Percentiles rank a stretch among this genome's conserved stretches.
Evolutionary conservation across 495 filamentous ascomycete genomes (phyloP).

Genomic region (Aspergillus kassunensis): DNA sequence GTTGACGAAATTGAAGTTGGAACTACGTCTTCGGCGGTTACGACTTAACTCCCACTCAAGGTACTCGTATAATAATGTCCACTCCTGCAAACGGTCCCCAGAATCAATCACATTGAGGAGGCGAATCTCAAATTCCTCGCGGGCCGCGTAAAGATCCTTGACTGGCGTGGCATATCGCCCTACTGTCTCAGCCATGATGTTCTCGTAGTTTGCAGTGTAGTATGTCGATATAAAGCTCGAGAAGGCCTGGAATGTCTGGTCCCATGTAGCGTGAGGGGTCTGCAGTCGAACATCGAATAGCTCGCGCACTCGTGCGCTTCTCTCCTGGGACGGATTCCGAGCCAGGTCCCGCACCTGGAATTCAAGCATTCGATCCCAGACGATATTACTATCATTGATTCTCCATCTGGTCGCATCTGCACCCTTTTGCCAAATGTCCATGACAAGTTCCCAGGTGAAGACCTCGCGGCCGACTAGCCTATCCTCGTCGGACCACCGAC

Average conservation of each 20-base stretch:
- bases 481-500: slow-evolving; percentile 74
- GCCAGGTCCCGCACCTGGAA: slow-evolving; percentile 58
- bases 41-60: slow-evolving; percentile 74
- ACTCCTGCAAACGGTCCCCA: slow-evolving; percentile 54
- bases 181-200: slow-evolving; percentile 69
- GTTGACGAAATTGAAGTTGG: slow-evolving; percentile 59
- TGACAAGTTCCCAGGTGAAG: slow-evolving; percentile 71
- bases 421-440: slow-evolving; percentile 76
- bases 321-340: slow-evolving; percentile 51
- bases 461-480: slow-evolving; percentile 67
- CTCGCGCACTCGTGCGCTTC: slow-evolving; percentile 59
- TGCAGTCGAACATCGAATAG: slow-evolving; percentile 72
- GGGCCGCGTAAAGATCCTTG: slow-evolving; percentile 62
- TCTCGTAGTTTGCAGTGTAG: slow-evolving; percentile 70
- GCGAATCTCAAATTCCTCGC: slow-evolving; percentile 69
- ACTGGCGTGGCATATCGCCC: slow-evolving; percentile 55
- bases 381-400: slow-evolving; percentile 75
- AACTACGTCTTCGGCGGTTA: slow-evolving; percentile 49
- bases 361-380: slow-evolving; percentile 81
- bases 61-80: slow-evolving; percentile 65
- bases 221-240: slow-evolving; percentile 77
- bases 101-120: slow-evolving; percentile 57
- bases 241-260: slow-evolving; percentile 76
- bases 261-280: slow-evolving; percentile 80
- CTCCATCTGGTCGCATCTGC: slow-evolving; percentile 75